A percentile compares a stretch with the other conserved stretches of the same genome.
These are phyloP conservation scores for Boletus patriciae DNA, from an alignment of 768 basidiomycete genomes.

Conservation along the genomic window DNA sequence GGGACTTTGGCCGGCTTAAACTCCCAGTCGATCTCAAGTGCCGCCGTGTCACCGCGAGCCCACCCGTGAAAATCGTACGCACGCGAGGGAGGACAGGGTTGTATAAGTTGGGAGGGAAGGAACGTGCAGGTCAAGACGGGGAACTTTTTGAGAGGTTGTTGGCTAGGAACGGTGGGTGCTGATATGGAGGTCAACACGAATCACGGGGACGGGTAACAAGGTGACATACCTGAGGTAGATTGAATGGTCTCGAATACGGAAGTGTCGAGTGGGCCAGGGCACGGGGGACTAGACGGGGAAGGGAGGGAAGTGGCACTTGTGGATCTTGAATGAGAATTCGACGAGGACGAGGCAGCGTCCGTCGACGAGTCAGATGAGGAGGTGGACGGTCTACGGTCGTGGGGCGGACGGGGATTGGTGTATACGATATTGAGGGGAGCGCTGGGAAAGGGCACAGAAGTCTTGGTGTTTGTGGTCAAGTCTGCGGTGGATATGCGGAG, in stretches of 20 bases:
- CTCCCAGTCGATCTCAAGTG: slow-evolving; percentile 46
- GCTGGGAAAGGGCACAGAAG: slow-evolving; percentile 9
- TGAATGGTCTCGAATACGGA: slow-evolving; percentile 3
- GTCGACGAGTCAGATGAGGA: slow-evolving; percentile 28
- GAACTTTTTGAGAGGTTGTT: slow-evolving; percentile 21
- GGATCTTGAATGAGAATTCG: slow-evolving; percentile 21
- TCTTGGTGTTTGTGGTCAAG: slow-evolving; percentile 7
- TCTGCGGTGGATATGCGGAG: slow-evolving; percentile 32
- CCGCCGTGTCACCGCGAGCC: slow-evolving; percentile 15
- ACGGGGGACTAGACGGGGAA: slow-evolving; percentile 23
- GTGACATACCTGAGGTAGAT: slow-evolving; percentile 3
- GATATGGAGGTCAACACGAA: slow-evolving; percentile 6
- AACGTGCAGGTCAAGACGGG: slow-evolving; percentile 53
- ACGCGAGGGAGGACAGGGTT: slow-evolving; percentile 24
- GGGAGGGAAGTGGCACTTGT: slow-evolving; percentile 32
- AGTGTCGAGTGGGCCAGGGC: slow-evolving; percentile 1
- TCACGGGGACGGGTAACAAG: neutral
- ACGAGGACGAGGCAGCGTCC: slow-evolving; percentile 23
- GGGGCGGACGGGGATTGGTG: neutral
- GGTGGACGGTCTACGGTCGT: slow-evolving; percentile 35
- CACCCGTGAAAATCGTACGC: slow-evolving; percentile 21
- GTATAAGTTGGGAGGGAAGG: slow-evolving; percentile 46
- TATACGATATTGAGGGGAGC: slow-evolving; percentile 16
- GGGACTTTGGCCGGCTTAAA: slow-evolving; percentile 74
- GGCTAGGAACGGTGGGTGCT: slow-evolving; percentile 4